A percentile compares a stretch with the other conserved stretches of the same genome.
phyloP scores from a whole-genome alignment of 2,329 filamentous ascomycete species.

The Decorospora gaudefroyi region DNA sequence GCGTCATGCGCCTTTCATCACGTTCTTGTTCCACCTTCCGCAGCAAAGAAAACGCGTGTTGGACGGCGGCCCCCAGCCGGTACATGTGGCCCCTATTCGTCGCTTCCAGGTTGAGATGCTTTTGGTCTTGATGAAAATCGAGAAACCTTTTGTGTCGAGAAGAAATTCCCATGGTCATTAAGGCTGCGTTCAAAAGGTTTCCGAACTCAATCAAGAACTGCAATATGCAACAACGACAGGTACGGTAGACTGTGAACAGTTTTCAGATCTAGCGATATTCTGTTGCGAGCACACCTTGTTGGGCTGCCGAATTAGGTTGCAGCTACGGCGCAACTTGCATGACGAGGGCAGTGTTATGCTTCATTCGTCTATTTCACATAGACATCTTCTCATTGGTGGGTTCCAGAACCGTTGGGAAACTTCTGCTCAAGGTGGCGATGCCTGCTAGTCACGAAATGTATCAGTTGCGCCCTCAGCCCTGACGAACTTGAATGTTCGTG shows the following conservation, averaged over 20 bases:
- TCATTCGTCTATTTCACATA: background rate
- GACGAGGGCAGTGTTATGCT: background rate
- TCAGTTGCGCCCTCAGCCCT: background rate
- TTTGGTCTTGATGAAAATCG: too few relatives aligned
- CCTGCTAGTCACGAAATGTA: background rate
- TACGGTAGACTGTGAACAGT: too few relatives aligned
- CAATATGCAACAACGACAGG: too few relatives aligned
- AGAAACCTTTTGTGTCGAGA: too few relatives aligned
- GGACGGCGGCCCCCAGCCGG: background rate
- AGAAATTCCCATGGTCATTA: too few relatives aligned
- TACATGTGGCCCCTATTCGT: too few relatives aligned
- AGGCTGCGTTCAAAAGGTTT: too few relatives aligned
- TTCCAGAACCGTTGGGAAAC: background rate
- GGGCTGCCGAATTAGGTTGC: slow-evolving; percentile 1
- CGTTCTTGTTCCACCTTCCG: background rate
- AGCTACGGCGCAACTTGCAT: background rate
- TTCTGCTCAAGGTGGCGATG: slow-evolving; percentile 1
- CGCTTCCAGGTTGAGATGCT: too few relatives aligned
- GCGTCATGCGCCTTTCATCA: slow-evolving; percentile 4
- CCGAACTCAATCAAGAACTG: too few relatives aligned
- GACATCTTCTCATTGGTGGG: background rate
- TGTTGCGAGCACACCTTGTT: slow-evolving; percentile 3
- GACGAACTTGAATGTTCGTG: background rate
- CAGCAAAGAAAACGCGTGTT: background rate
- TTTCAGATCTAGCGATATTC: too few relatives aligned